A percentile compares a stretch with the other conserved stretches of the same genome.
phyloP scores from a whole-genome alignment of 345 rosid species.

The Lumnitzera littorea region DNA sequence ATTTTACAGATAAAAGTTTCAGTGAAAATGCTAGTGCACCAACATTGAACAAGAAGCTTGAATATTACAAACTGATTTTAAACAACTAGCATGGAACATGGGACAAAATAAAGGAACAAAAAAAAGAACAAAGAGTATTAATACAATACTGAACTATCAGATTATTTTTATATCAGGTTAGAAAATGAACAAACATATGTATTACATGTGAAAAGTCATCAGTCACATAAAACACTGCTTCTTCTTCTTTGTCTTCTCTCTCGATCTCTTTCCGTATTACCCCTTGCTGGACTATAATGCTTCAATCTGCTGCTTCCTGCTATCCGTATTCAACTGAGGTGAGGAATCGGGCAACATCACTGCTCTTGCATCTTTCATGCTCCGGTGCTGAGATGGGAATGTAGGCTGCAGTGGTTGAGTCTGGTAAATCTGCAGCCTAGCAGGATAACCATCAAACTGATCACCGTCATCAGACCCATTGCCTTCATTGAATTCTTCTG shows the following conservation, averaged over 20 bases:
- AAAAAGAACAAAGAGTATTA: too few species aligned
- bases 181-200: too few species aligned
- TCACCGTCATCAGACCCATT: slow-evolving; percentile 10
- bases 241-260: background rate
- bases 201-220: too few species aligned
- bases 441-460: slow-evolving; percentile 45
- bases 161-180: too few species aligned
- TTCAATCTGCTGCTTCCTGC: slow-evolving; percentile 24
- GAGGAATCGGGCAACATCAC: slow-evolving; percentile 39
- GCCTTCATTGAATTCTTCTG: slow-evolving; percentile 17
- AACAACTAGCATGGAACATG: too few species aligned
- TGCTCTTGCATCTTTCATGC: slow-evolving; percentile 31
- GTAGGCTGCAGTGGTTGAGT: slow-evolving; percentile 76
- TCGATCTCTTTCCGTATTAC: slow-evolving; percentile 1
- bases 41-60: too few species aligned
- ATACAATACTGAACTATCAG: too few species aligned
- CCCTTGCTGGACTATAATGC: slow-evolving; percentile 7
- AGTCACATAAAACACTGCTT: background rate
- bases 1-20: too few species aligned
- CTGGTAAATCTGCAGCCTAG: slow-evolving; percentile 61
- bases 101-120: too few species aligned
- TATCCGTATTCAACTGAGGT: slow-evolving; percentile 33
- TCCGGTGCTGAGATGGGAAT: slow-evolving; percentile 42
- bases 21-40: too few species aligned
- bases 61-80: too few species aligned